These are phyloP conservation scores for Chrysochromulina tobinii DNA, from an alignment of 78 protist genomes.

Conservation along the genomic window DNA sequence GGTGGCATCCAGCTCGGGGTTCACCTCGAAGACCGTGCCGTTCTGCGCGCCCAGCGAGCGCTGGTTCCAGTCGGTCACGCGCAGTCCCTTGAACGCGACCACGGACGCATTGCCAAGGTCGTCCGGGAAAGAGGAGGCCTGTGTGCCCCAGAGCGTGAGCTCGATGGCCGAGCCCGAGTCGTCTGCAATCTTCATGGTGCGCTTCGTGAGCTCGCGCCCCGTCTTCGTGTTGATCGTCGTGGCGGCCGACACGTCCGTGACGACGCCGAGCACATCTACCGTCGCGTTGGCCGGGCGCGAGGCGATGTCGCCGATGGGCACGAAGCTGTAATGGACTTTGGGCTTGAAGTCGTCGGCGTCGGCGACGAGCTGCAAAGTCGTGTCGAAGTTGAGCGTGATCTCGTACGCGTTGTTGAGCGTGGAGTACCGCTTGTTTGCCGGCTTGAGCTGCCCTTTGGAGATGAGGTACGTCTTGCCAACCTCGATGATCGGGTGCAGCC, in stretches of 20 bases:
- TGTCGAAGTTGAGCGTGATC: not conserved
- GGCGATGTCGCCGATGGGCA: not conserved
- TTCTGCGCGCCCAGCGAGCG: not conserved
- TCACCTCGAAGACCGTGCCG: not conserved
- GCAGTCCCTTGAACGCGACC: not conserved
- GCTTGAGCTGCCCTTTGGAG: not conserved
- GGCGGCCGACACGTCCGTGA: not conserved
- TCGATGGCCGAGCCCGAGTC: not conserved
- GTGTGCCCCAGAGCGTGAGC: not conserved
- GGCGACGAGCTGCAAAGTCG: not conserved
- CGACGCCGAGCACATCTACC: not conserved
- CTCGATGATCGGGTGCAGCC: not conserved
- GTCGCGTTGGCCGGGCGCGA: not conserved
- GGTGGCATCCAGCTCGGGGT: not conserved
- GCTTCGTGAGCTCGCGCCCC: not conserved
- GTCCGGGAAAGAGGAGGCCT: not conserved
- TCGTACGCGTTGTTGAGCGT: not conserved
- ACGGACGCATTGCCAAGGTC: not conserved
- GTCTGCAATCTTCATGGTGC: not conserved
- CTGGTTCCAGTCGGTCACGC: not conserved
- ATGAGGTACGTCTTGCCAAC: not conserved
- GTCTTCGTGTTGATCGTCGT: not conserved
- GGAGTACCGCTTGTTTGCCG: not conserved
- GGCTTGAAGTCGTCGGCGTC: not conserved
- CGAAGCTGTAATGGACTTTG: not conserved